Evolutionary conservation across 176 grass and related monocot species (phyloP), one percentile per base, ranked within the genome.

Genomic region (Thinopyrum elongatum): DNA sequence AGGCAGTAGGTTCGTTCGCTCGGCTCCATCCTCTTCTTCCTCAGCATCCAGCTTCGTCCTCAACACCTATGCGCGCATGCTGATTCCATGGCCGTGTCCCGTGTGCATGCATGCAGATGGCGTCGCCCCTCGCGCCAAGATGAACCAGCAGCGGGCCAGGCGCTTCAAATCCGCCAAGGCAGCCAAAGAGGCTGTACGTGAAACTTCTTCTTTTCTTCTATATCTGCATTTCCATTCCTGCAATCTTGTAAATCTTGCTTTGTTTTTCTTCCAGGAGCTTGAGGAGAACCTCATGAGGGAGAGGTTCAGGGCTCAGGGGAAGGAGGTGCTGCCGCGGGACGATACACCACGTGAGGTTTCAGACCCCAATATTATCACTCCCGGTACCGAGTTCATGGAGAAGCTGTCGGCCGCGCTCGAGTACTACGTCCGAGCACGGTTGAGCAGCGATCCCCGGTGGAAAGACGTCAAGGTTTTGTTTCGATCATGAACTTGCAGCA

Each of bases 41-140:
- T 51, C 47, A 16, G 47, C 47, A 51, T 51, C 47, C 38, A 46
- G 70, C 70, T 51, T 51, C 14, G 7, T 51, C 26, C 4, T 16
- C 25, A 47, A 19, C 8, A 44, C 7, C n/a, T 15, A 26, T 44
- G 30, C 17, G 11, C 3, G 31, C 70, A 47, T 47, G 23, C 71
- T 74, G 23, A 28, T 29, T 47, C 70, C 70, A 28, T 41, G 21
- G 35, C 69, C 30, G 36, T 22, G n/a, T 28, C 22, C 69, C 30
- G 36, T 22, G n/a, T 28, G n/a, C 70, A 47, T 76, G 72, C 72
- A 51, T 70, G 42, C 76, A 97, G 92, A 97, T 70, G 95, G 95
- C 11, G 90, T 97, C 31, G 90, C 95, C 15, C 95, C 95, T 7
- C 86, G 90, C 68, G 88, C 92, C 59, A 97, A 97, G 42, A 94